Evolutionary conservation across 495 filamentous ascomycete genomes (phyloP), one percentile per base, ranked within the genome.

Genomic region (Cladorrhinum samala): DNA sequence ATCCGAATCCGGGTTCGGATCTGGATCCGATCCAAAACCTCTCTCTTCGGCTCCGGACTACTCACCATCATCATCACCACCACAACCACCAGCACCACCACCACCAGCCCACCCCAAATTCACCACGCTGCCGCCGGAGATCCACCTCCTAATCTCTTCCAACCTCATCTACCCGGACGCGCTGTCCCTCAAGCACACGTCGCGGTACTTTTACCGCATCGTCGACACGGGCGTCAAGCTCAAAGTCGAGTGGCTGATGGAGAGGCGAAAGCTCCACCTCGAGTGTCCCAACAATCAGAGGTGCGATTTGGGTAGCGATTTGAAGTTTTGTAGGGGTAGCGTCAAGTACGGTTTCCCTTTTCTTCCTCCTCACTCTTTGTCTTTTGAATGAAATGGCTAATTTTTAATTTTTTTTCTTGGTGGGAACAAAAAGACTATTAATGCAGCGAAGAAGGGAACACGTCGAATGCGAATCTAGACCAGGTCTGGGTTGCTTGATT

Each of bases 161-260:
- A 66, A 77, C 44, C 78, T 83, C 49, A 75, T 69, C 18, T 83
- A 83, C 52, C 80, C 81, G 1, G 79, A 83, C 54, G 78, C 79
- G 1, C 71, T 75, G 24, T 83, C 63, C 1, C 69, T 88, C 18
- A 86, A 86, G 55, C 83, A 86, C 62, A 79, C 76, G 23, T 78
- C 65, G 55, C 77, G 77, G 37, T 77, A 85, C 57, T 84, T 88
- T 62, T 82, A 80, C 64, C 57, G 58, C n/a, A 61, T 83, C 1
- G 82, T 86, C 44, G 79, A 84, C 57, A 88, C 83, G 1, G 83
- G 83, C 9, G 77, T 86, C 0, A 61, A 74, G 38, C 69, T 86
- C 19, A 86, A 88, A 54, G 76, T 88, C 5, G 76, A 80, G 57
- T 88, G 84, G 84, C 68, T 88, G 0, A 72, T 85, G 27, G 76